Evolutionary conservation across 768 basidiomycete species (phyloP).

Genomic region (Mycena rebaudengoi): DNA sequence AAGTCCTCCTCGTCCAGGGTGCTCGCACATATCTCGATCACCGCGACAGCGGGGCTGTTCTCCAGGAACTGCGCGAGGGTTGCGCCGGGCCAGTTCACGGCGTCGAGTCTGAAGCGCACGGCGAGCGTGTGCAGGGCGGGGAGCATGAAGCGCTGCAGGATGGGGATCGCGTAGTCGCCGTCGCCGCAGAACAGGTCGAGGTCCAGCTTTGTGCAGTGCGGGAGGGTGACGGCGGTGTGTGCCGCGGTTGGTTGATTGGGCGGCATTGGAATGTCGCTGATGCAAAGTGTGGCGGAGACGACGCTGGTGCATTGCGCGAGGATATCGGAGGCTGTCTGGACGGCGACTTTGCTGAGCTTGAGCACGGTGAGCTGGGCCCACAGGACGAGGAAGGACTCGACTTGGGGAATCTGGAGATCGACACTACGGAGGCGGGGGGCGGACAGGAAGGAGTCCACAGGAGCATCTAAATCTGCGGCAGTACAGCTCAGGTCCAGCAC

Average conservation of each 20-base stretch:
- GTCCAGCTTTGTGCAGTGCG: slow-evolving; percentile 5
- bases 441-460: neutral
- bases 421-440: slow-evolving; percentile 10
- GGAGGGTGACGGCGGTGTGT: slow-evolving; percentile 1
- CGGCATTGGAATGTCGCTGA: slow-evolving; percentile 9
- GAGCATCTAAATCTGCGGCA: neutral
- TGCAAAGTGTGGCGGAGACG: slow-evolving; percentile 13
- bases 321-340: slow-evolving; percentile 8
- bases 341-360: slow-evolving; percentile 12
- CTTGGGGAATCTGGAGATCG: slow-evolving; percentile 10
- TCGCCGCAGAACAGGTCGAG: slow-evolving; percentile 20
- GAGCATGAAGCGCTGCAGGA: slow-evolving; percentile 18
- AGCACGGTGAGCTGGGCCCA: slow-evolving; percentile 11
- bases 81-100: slow-evolving; percentile 11
- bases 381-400: slow-evolving; percentile 6
- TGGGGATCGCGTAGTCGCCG: slow-evolving; percentile 17
- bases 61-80: slow-evolving; percentile 19
- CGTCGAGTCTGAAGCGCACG: slow-evolving; percentile 16
- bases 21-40: slow-evolving; percentile 19
- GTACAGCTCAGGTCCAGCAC: slow-evolving; percentile 11
- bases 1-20: slow-evolving; percentile 20
- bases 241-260: neutral
- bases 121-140: slow-evolving; percentile 12
- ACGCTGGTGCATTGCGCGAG: slow-evolving; percentile 12
- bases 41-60: slow-evolving; percentile 7